These are phyloP conservation scores for Fusarium sambucinum DNA, from an alignment of 2,329 filamentous ascomycete species.

Conservation along the genomic window DNA sequence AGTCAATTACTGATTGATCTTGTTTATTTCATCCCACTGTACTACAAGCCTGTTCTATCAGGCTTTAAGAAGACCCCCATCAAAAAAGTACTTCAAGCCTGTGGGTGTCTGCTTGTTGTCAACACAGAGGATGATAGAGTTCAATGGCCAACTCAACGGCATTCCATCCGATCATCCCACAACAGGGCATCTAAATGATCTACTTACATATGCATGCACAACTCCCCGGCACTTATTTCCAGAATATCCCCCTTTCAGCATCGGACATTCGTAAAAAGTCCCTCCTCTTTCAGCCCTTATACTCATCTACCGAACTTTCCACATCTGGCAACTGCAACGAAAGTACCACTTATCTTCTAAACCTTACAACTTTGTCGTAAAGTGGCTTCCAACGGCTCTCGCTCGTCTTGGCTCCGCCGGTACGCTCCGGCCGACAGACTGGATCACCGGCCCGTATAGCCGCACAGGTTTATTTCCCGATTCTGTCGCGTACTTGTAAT, in stretches of 20 bases:
- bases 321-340: constrained; percentile 25
- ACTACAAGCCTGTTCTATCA: too few relatives aligned
- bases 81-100: too few relatives aligned
- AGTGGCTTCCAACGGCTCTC: constrained; percentile 32
- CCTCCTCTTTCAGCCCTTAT: constrained; percentile 13
- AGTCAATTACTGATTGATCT: too few relatives aligned
- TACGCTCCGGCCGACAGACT: constrained; percentile 23
- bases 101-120: too few relatives aligned
- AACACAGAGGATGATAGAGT: background rate
- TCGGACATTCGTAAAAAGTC: background rate
- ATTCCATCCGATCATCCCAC: background rate
- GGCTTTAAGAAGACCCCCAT: too few relatives aligned
- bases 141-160: background rate
- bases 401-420: constrained; percentile 29
- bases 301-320: constrained; percentile 21
- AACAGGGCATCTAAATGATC: constrained; percentile 10
- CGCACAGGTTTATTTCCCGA: constrained; percentile 26
- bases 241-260: constrained; percentile 11
- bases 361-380: background rate
- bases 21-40: too few relatives aligned
- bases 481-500: background rate
- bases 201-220: constrained; percentile 17
- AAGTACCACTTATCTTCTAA: constrained; percentile 4
- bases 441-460: constrained; percentile 41
- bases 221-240: constrained; percentile 10